Base-by-base conservation (phyloP, 2,329 filamentous ascomycete species). In the Intubia oerlemansii region DNA sequence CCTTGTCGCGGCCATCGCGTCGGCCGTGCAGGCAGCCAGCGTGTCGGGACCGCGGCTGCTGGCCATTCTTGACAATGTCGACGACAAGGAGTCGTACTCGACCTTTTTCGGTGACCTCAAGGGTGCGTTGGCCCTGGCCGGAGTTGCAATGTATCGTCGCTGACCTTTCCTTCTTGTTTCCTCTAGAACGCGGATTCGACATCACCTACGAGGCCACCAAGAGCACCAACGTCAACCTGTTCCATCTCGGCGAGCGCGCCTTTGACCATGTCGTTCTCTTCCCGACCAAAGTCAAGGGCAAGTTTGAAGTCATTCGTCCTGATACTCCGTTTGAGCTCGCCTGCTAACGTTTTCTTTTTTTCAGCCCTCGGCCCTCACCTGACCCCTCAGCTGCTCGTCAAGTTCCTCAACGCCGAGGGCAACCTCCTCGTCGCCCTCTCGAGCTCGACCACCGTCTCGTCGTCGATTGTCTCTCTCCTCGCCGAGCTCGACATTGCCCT, bases 221-320 rank as follows among this genome's bases (percentile, higher is more conserved):
- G 56, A 77, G 68, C 48, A 68, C 81, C 30, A 59, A 62, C 28
- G 55, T 95, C 42, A 63, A 67, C 29, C 62, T 98, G 39, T 91
- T 93, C 57, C 62, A 69, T 46, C 70, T 88, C 38, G 88, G 85
- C 46, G 80, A 88, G 56, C 71, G 77, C 49, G 70, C 67, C 37
- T 95, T 84, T 53, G 85, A 95, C 54, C 85, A 98, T 53, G 57
- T 95, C 38, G 52, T 95, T 38, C 63, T 98, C 41, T 68, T 95
- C 38, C 88, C 88, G 29, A 70, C 74, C 34, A 91, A 85, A 53
- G 69, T 79, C 18, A 98, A 98, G 66, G 84, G 77, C 81, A 13
- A 6, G 17, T 26, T 5, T 16, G 17, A 5, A 24, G 9, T 14
- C 20, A 33, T 42, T 16, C 38, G n/a, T n/a, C 27, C 24, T 25